phyloP scores from a whole-genome alignment of 1,284 basidiomycete genomes.

The Ustilago loliicola region DNA sequence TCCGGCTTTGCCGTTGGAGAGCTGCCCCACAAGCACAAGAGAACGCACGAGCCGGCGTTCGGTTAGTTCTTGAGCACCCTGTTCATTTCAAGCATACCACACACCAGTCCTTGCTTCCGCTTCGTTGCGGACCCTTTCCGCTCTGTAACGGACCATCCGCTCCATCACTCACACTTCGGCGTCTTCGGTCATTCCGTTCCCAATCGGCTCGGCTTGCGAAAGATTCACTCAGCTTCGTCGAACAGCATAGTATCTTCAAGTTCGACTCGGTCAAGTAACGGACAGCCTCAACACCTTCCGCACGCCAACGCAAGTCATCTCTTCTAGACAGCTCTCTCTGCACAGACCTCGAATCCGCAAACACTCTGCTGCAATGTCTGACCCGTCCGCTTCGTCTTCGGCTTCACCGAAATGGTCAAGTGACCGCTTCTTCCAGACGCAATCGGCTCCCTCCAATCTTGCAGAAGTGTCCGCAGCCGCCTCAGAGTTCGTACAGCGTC shows the following conservation, averaged over 20 bases:
- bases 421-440: constrained; percentile 62
- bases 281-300: not conserved
- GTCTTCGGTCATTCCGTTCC: not conserved
- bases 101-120: not conserved
- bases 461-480: constrained; percentile 32
- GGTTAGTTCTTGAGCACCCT: not conserved
- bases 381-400: constrained; percentile 29
- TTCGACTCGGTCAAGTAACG: not conserved
- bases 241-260: too few relatives aligned
- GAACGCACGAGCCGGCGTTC: constrained; percentile 32
- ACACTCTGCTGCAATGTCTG: constrained; percentile 26
- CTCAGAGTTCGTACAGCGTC: constrained; percentile 78
- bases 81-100: not conserved
- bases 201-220: too few relatives aligned
- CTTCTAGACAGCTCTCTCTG: too few relatives aligned
- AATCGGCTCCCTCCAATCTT: constrained; percentile 51
- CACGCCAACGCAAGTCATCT: too few relatives aligned
- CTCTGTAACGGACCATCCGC: constrained; percentile 2
- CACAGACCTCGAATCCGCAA: too few relatives aligned
- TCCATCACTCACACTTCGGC: not conserved
- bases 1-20: too few relatives aligned
- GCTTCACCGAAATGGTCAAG: constrained; percentile 47
- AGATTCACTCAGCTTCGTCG: too few relatives aligned
- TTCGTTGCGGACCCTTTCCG: not conserved
- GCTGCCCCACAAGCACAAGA: too few relatives aligned